These are phyloP conservation scores for Viola pubescens DNA, from an alignment of 441 rosid genomes.

Conservation along the genomic window DNA sequence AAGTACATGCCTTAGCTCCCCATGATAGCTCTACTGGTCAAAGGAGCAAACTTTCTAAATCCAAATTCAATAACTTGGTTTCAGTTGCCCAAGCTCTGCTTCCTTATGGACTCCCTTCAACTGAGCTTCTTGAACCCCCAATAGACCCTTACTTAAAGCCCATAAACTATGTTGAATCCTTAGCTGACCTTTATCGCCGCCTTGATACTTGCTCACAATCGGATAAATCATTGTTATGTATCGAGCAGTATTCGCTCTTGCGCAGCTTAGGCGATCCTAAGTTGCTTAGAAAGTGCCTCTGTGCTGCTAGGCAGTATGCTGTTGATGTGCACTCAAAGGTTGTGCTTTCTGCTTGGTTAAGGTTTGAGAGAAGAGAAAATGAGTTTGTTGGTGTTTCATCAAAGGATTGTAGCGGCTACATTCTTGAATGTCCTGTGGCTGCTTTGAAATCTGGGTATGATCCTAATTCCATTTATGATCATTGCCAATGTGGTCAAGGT, in stretches of 20 bases:
- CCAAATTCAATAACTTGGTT: slow-evolving; percentile 30
- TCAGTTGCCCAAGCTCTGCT: slow-evolving; percentile 45
- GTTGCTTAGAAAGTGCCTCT: slow-evolving; percentile 69
- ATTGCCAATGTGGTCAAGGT: slow-evolving; percentile 40
- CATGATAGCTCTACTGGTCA: slow-evolving; percentile 34
- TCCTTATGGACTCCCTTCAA: slow-evolving; percentile 65
- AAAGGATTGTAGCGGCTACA: slow-evolving; percentile 70
- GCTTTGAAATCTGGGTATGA: slow-evolving; percentile 58
- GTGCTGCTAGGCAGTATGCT: slow-evolving; percentile 59
- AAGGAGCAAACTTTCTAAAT: slow-evolving; percentile 31
- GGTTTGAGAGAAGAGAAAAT: slow-evolving; percentile 89
- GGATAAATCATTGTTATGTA: slow-evolving; percentile 46
- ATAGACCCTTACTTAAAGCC: slow-evolving; percentile 63
- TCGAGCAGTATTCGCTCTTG: slow-evolving; percentile 65
- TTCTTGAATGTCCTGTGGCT: slow-evolving; percentile 75
- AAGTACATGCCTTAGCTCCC: slow-evolving; percentile 53
- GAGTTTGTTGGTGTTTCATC: slow-evolving; percentile 64
- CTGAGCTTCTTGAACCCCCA: slow-evolving; percentile 65
- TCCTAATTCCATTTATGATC: slow-evolving; percentile 46
- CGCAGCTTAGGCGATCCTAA: slow-evolving; percentile 67
- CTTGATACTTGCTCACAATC: slow-evolving; percentile 36
- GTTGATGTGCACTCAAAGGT: slow-evolving; percentile 68
- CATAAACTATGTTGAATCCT: slow-evolving; percentile 45
- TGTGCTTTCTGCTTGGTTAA: slow-evolving; percentile 78
- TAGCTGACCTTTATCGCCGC: slow-evolving; percentile 60